A percentile compares a stretch with the other conserved stretches of the same genome.
These are phyloP conservation scores for Ophiocordyceps polyrhachis-furcata DNA, from an alignment of 2,329 filamentous ascomycete genomes.

Conservation along the genomic window DNA sequence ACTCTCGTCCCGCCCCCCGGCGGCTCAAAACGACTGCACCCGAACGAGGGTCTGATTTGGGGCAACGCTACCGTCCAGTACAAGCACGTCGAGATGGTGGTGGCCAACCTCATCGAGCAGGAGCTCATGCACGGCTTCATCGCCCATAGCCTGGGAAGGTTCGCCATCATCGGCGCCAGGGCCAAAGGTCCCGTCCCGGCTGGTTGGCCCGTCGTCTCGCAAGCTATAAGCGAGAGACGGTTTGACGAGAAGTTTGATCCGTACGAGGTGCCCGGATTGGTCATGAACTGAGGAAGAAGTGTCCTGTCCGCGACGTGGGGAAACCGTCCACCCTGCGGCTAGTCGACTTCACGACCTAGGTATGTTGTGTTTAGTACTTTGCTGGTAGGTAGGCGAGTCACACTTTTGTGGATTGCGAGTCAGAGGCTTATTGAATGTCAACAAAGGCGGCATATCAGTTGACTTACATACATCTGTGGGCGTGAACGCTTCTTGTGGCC, in stretches of 20 bases:
- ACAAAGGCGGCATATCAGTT: neutral
- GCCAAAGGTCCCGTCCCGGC: constrained; percentile 43
- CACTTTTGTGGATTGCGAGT: too few species aligned
- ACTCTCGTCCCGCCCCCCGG: constrained; percentile 29
- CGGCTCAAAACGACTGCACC: constrained; percentile 26
- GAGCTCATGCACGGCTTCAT: constrained; percentile 72
- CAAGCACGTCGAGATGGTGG: constrained; percentile 56
- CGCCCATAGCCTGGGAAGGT: constrained; percentile 54
- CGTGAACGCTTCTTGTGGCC: neutral
- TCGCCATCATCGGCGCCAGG: constrained; percentile 68
- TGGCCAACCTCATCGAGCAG: constrained; percentile 61
- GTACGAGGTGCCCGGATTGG: constrained; percentile 59
- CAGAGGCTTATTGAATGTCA: too few species aligned
- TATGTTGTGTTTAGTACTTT: neutral
- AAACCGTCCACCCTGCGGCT: too few species aligned
- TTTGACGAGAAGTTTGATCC: constrained; percentile 40
- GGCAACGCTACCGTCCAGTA: constrained; percentile 41
- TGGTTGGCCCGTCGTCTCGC: constrained; percentile 60
- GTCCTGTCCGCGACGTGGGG: neutral
- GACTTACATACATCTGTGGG: neutral
- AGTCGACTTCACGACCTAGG: too few species aligned
- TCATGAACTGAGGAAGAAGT: constrained; percentile 12
- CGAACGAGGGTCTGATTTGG: constrained; percentile 42
- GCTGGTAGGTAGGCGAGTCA: neutral
- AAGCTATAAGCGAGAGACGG: constrained; percentile 43